Evolutionary conservation across 1,284 basidiomycete species (phyloP).

Genomic region (Mycena citricolor): DNA sequence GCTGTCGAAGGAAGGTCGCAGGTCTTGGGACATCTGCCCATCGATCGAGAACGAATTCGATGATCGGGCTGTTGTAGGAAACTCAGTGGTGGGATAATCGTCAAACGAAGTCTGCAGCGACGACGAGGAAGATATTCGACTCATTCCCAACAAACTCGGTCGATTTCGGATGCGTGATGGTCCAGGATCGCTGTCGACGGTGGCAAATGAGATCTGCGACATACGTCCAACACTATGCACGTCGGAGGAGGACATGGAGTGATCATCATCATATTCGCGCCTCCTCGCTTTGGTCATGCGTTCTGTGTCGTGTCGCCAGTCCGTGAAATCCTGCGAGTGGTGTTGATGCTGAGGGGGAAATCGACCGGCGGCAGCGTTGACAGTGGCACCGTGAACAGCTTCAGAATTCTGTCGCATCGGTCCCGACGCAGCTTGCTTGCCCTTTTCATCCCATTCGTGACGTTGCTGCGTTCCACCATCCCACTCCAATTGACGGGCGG

Average conservation of each 20-base stretch:
- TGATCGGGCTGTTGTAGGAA: constrained; percentile 70
- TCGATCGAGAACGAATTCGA: constrained; percentile 83
- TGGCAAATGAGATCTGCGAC: constrained; percentile 75
- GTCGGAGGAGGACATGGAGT: constrained; percentile 86
- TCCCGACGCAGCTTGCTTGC: constrained; percentile 53
- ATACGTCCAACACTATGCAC: constrained; percentile 68
- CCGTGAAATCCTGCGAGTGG: constrained; percentile 39
- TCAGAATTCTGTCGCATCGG: constrained; percentile 56
- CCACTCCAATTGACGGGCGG: constrained; percentile 58
- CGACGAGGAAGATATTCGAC: constrained; percentile 72
- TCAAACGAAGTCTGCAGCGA: constrained; percentile 73
- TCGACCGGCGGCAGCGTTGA: constrained; percentile 59
- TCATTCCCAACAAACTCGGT: constrained; percentile 61
- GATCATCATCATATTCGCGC: constrained; percentile 84
- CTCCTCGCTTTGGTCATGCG: constrained; percentile 76
- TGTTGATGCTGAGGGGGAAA: constrained; percentile 37
- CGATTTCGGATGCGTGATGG: constrained; percentile 64
- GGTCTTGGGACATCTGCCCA: constrained; percentile 77
- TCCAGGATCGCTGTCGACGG: constrained; percentile 82
- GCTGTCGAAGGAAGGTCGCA: constrained; percentile 66
- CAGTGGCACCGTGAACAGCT: constrained; percentile 40
- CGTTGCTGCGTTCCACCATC: constrained; percentile 34
- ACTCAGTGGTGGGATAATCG: constrained; percentile 65
- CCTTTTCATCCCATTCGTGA: constrained; percentile 34
- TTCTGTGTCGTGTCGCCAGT: constrained; percentile 58